Percentiles rank a stretch among this genome's conserved stretches.
These are phyloP conservation scores for Acanthamoeba polyphaga DNA, from an alignment of 208 protist genomes.

Conservation along the genomic window DNA sequence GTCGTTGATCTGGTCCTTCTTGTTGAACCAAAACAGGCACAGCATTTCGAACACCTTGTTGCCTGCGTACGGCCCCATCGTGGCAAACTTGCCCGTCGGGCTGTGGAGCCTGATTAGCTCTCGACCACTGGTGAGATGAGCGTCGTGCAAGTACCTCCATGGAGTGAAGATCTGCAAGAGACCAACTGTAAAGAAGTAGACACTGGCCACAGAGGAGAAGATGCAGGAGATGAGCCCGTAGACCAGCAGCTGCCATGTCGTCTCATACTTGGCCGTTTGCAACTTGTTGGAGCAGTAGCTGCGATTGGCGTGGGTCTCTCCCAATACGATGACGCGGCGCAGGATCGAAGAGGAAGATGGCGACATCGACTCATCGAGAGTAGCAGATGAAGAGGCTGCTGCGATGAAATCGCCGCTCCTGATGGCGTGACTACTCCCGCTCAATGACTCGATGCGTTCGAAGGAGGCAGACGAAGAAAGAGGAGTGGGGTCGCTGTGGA, in stretches of 20 bases:
- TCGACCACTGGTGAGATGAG: neutral
- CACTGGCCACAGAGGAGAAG: constrained; percentile 57
- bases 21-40: constrained; percentile 75
- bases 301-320: constrained; percentile 51
- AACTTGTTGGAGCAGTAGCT: constrained; percentile 73
- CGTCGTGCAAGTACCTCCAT: constrained; percentile 42
- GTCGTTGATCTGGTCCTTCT: constrained; percentile 70
- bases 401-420: neutral
- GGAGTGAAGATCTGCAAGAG: constrained; percentile 74
- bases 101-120: neutral
- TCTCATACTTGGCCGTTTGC: constrained; percentile 66
- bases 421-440: neutral
- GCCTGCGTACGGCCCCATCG: constrained; percentile 70
- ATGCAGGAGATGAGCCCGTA: constrained; percentile 72
- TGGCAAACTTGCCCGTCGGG: constrained; percentile 75
- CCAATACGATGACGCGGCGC: constrained; percentile 57
- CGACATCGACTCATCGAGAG: neutral
- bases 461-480: neutral
- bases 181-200: constrained; percentile 77
- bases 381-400: neutral
- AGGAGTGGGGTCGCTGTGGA: neutral
- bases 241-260: constrained; percentile 60
- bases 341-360: neutral
- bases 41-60: constrained; percentile 77
- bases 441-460: neutral